Percentiles rank a stretch among this genome's conserved stretches.
Evolutionary conservation across 805 yeast genomes (phyloP).

Genomic region (Pichia scutulata): DNA sequence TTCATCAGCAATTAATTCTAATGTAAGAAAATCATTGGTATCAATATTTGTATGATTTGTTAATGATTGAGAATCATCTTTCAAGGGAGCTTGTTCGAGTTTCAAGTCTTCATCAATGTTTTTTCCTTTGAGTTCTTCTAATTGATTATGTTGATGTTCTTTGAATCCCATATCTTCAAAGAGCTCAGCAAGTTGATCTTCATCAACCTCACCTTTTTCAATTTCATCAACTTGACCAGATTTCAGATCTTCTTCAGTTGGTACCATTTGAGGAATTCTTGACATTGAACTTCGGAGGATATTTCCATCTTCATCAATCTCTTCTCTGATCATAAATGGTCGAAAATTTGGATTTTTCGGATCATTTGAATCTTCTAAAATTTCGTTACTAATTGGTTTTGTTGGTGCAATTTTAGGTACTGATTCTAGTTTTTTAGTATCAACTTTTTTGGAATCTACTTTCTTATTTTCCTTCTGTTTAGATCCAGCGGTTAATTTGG

Average conservation of each 20-base stretch:
- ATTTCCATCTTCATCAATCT: constrained; percentile 73
- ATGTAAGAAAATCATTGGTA: constrained; percentile 40
- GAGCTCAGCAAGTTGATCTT: constrained; percentile 27
- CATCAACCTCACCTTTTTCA: constrained; percentile 16
- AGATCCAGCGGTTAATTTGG: background rate
- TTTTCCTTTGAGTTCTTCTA: background rate
- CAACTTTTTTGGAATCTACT: constrained; percentile 33
- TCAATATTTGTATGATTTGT: constrained; percentile 28
- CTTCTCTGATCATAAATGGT: constrained; percentile 69
- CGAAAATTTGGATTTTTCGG: constrained; percentile 14
- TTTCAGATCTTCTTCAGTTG: background rate
- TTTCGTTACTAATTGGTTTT: background rate
- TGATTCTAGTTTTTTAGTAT: background rate
- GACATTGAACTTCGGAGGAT: constrained; percentile 37
- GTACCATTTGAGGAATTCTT: constrained; percentile 22
- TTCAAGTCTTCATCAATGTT: background rate
- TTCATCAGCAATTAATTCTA: constrained; percentile 49
- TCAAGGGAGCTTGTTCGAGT: background rate
- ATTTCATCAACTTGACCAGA: constrained; percentile 1
- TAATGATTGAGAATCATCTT: constrained; percentile 2
- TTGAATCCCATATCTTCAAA: constrained; percentile 30
- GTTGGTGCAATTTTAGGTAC: background rate
- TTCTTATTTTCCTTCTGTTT: background rate
- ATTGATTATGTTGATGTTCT: background rate
- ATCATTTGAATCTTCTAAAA: background rate